These are phyloP conservation scores for Grammothele lineata DNA, from an alignment of 768 basidiomycete genomes.

Conservation along the genomic window DNA sequence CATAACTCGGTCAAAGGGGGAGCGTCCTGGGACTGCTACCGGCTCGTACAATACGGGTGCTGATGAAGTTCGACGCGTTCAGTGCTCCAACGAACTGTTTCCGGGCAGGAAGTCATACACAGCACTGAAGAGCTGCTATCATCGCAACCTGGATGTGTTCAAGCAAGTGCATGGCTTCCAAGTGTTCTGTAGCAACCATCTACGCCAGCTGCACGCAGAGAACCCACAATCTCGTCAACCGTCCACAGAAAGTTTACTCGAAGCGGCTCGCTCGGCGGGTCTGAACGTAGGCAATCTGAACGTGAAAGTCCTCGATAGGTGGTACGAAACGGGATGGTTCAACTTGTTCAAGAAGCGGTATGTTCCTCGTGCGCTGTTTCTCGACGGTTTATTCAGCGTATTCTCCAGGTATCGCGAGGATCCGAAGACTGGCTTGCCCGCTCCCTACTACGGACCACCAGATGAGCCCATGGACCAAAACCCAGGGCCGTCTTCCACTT, in stretches of 20 bases:
- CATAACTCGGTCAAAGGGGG: not conserved
- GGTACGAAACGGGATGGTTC: constrained; percentile 78
- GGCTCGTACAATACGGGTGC: not conserved
- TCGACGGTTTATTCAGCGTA: too few species aligned
- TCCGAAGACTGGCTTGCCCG: constrained; percentile 20
- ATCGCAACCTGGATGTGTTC: constrained; percentile 81
- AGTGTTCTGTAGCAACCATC: constrained; percentile 39
- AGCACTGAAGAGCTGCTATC: constrained; percentile 80
- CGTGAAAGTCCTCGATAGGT: constrained; percentile 72
- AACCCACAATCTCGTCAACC: constrained; percentile 33
- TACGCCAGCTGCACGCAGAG: constrained; percentile 19
- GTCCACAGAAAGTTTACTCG: constrained; percentile 70
- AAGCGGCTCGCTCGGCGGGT: constrained; percentile 57
- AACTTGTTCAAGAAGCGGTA: constrained; percentile 66
- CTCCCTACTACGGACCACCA: constrained; percentile 13
- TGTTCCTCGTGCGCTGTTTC: constrained; percentile 9
- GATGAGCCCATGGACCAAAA: too few species aligned
- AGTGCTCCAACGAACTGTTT: constrained; percentile 74
- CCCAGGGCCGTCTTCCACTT: not conserved
- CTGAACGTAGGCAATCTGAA: constrained; percentile 72
- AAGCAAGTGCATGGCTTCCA: constrained; percentile 79
- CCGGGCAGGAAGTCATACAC: constrained; percentile 77
- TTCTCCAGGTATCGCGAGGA: constrained; percentile 19
- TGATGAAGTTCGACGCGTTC: not conserved
- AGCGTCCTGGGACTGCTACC: constrained; percentile 7